Conservation (phyloP, 768 basidiomycete genomes). For the Exsudoporus frostii region DNA sequence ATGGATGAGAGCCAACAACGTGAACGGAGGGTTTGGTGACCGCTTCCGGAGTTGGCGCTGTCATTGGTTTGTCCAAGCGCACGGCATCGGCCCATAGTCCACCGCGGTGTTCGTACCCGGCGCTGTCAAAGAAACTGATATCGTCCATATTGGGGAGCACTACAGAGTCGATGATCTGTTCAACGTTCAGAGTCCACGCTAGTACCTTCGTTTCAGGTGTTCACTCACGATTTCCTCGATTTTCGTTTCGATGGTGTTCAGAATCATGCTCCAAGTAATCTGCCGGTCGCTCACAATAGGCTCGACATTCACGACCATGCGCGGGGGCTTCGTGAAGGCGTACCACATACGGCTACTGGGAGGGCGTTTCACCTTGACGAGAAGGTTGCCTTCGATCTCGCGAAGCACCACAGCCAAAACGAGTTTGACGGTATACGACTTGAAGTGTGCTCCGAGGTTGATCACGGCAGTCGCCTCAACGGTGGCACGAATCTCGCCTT, state of each 20-base stretch:
- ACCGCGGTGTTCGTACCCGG: conserved; percentile 61
- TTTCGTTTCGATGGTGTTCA: conserved; percentile 84
- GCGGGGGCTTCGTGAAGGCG: conserved; percentile 85
- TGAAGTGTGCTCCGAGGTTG: conserved; percentile 78
- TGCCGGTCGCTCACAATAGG: conserved; percentile 94
- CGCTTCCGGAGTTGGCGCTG: conserved; percentile 6
- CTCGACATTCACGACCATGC: conserved; percentile 85
- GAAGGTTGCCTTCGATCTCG: conserved; percentile 86
- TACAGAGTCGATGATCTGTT: conserved; percentile 86
- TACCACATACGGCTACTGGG: conserved; percentile 94
- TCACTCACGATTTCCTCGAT: conserved; percentile 79
- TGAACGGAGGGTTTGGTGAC: conserved; percentile 3
- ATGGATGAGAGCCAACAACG: conserved; percentile 30
- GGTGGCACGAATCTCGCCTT: conserved; percentile 86
- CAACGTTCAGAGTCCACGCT: conserved; percentile 65
- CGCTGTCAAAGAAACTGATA: conserved; percentile 90
- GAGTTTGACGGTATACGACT: conserved; percentile 85
- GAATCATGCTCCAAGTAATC: conserved; percentile 91
- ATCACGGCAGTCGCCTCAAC: conserved; percentile 88
- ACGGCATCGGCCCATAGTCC: conserved; percentile 86
- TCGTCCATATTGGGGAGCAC: conserved; percentile 99
- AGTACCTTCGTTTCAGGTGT: background rate
- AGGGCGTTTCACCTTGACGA: conserved; percentile 89
- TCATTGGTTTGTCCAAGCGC: conserved; percentile 36
- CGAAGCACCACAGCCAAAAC: conserved; percentile 85